Base-by-base conservation (phyloP, 78 protist species). In the Protostelium mycophagum region DNA sequence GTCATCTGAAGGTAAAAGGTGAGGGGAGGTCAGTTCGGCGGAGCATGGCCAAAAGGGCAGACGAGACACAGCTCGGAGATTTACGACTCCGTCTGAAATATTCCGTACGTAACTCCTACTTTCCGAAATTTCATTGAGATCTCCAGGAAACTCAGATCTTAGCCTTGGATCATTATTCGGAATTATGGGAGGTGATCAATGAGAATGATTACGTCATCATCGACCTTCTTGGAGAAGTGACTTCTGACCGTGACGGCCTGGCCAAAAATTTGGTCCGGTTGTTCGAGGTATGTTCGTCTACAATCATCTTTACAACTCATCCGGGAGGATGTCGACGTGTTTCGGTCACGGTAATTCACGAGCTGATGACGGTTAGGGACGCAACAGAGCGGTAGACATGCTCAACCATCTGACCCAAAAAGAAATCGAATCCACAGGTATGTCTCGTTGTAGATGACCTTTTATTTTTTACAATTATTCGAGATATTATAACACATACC, bases 61-160 rank as follows among this genome's bases (percentile, higher is more conserved):
- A 37, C 0, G 91, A 91, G 37, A 63, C 83, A 28, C 63, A 51
- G 84, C 83, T 92, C 73, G 94, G 94, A n/a, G 94, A 92, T 37
- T 83, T 92, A 29, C 83, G 94, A 29, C 83, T 92, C 16, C 89
- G 89, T 63, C 85, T 92, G 9, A 92, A 92, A 63, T 92, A 92
- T 38, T 51, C 91, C 36, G 73, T 51, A 5, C 5, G 73, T 51
- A 25, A 51, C 73, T 25, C 31, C 73, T 51, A 16, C 16, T 51
- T 51, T 5, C 16, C 31, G 73, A 51, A 16, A 51, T 5, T 51
- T 51, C 31, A 51, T 16, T n/a, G n/a, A n/a, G 73, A 51, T 16
- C 31, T 25, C 31, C 16, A 51, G 73, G 94, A 92, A 36, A 91
- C 89, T 23, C 92, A 89, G 28, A 91, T 92, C 1, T 37, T 92